Conservation (phyloP, 805 yeast genomes). For the Candida nitratophila region DNA sequence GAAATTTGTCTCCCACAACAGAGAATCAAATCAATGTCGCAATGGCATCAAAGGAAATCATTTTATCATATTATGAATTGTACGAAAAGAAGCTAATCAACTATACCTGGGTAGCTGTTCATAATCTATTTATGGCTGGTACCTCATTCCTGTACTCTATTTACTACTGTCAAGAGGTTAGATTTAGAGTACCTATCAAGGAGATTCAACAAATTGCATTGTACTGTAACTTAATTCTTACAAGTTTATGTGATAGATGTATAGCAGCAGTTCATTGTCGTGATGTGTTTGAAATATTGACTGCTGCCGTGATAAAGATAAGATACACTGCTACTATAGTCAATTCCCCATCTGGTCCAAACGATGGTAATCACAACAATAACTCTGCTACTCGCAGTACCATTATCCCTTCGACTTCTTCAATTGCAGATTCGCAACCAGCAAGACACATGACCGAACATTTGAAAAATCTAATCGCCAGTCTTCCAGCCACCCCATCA, state of each 20-base stretch:
- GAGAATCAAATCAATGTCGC: constrained; percentile 51
- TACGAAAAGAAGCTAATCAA: constrained; percentile 54
- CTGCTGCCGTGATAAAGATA: constrained; percentile 63
- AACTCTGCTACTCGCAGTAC: constrained; percentile 9
- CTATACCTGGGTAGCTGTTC: constrained; percentile 92
- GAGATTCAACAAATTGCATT: constrained; percentile 42
- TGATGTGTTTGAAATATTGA: constrained; percentile 62
- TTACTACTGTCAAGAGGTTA: constrained; percentile 56
- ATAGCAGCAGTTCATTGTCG: constrained; percentile 72
- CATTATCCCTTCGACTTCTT: constrained; percentile 21
- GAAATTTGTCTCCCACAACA: constrained; percentile 43
- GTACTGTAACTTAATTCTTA: constrained; percentile 50
- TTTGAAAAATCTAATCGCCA: constrained; percentile 31
- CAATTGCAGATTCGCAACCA: constrained; percentile 23
- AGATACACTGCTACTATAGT: constrained; percentile 33
- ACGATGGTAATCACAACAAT: background rate
- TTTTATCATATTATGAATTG: constrained; percentile 54
- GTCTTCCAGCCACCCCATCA: constrained; percentile 15
- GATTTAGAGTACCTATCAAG: constrained; percentile 36
- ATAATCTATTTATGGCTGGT: constrained; percentile 83
- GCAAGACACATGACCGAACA: constrained; percentile 32
- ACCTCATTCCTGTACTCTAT: constrained; percentile 74
- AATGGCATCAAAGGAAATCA: constrained; percentile 60
- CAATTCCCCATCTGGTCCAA: constrained; percentile 9
- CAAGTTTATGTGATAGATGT: constrained; percentile 59